Conservation (phyloP, 2,329 filamentous ascomycete genomes). For the Xylariales sp. region DNA sequence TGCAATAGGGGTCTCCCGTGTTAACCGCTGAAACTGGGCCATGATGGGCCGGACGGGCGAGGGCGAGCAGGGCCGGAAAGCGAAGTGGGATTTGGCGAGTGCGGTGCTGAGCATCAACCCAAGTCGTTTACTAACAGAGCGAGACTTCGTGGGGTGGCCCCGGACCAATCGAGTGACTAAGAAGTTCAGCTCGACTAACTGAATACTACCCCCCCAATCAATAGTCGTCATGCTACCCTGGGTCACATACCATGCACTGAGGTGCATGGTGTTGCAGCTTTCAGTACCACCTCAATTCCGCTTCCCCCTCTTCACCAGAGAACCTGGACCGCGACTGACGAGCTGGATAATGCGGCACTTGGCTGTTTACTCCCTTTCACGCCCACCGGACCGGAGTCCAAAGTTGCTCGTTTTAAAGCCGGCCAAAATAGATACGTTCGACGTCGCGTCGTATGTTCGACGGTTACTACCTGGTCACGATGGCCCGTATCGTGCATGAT, state of each 20-base stretch:
- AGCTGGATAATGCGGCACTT: background rate
- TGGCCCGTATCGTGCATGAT: background rate
- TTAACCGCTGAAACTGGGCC: slow-evolving; percentile 2
- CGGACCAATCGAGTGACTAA: background rate
- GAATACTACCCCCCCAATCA: slow-evolving; percentile 13
- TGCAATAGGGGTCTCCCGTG: slow-evolving; percentile 1
- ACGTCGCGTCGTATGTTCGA: background rate
- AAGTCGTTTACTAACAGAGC: background rate
- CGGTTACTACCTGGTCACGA: background rate
- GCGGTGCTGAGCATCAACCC: background rate
- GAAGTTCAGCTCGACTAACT: slow-evolving; percentile 5
- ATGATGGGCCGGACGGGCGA: background rate
- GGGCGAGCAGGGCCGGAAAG: slow-evolving; percentile 5
- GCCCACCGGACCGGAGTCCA: background rate
- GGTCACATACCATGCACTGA: background rate
- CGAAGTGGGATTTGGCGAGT: background rate
- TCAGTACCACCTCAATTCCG: background rate
- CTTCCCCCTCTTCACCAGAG: background rate
- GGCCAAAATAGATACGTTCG: background rate
- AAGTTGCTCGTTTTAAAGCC: background rate
- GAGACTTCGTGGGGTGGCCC: background rate
- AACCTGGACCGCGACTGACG: background rate
- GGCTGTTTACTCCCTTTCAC: background rate
- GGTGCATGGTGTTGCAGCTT: slow-evolving; percentile 8
- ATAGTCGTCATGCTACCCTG: slow-evolving; percentile 1